Evolutionary conservation across 495 filamentous ascomycete species (phyloP).

Genomic region (Apodospora peruviana): DNA sequence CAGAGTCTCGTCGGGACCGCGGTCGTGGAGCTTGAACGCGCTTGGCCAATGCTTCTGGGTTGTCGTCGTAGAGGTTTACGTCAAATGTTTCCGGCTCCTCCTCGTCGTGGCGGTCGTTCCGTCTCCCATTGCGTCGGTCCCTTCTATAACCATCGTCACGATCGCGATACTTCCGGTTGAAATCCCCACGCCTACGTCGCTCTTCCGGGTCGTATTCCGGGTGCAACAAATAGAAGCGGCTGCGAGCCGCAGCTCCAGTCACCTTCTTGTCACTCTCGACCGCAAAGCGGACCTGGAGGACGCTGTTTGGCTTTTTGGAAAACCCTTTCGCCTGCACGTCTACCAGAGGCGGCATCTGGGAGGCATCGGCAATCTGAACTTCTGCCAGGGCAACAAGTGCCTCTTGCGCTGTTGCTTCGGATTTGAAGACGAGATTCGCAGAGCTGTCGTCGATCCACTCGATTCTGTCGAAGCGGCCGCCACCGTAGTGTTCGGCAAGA

Average conservation of each 20-base stretch:
- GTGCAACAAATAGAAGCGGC: slow-evolving; percentile 86
- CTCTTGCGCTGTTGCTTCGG: slow-evolving; percentile 56
- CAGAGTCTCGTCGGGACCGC: slow-evolving; percentile 23
- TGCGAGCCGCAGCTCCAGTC: slow-evolving; percentile 67
- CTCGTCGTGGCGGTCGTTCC: slow-evolving; percentile 46
- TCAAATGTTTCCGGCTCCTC: slow-evolving; percentile 51
- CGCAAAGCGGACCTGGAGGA: slow-evolving; percentile 68
- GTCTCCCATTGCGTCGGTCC: slow-evolving; percentile 42
- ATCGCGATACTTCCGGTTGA: slow-evolving; percentile 45
- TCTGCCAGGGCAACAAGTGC: slow-evolving; percentile 63
- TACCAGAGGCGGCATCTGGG: slow-evolving; percentile 47
- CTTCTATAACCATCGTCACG: slow-evolving; percentile 56
- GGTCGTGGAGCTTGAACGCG: slow-evolving; percentile 18
- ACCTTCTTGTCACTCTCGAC: slow-evolving; percentile 73
- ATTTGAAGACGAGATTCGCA: slow-evolving; percentile 74
- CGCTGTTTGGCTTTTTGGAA: slow-evolving; percentile 59
- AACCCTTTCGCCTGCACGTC: slow-evolving; percentile 56
- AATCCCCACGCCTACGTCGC: slow-evolving; percentile 46
- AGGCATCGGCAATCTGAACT: slow-evolving; percentile 34
- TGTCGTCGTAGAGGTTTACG: slow-evolving; percentile 76
- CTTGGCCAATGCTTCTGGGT: slow-evolving; percentile 32
- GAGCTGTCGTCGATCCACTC: slow-evolving; percentile 97
- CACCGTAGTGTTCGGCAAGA: slow-evolving; percentile 56
- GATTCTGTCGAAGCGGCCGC: slow-evolving; percentile 50
- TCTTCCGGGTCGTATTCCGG: slow-evolving; percentile 83